Evolutionary conservation across 2,329 filamentous ascomycete species (phyloP), one percentile per base, ranked within the genome.

Genomic region (Lachnellula suecica): DNA sequence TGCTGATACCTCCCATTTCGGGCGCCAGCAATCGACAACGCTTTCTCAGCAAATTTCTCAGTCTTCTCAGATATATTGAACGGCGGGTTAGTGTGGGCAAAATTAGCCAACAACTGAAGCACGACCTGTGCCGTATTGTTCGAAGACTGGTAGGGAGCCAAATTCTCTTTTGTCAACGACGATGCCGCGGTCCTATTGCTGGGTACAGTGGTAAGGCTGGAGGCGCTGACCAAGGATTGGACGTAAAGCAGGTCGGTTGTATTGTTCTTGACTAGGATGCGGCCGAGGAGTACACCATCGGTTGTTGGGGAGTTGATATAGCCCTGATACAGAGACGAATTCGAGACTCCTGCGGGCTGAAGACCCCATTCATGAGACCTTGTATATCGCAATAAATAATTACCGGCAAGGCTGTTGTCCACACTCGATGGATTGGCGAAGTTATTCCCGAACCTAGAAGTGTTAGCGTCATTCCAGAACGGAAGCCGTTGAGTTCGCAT

Each of bases 301-400:
- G 31, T 53, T 20, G 51, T 49, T 7, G 51, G 45, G n/a, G 51
- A 45, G 20, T 49, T 41, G 45, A 53, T 38, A 17, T 47, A 31
- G 10, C 51, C 51, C 34, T 53, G 46, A 22, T 49, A 53, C 31
- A 5, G 20, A 19, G 8, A 35, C 3, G 27, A 35, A 38, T 35
- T 22, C 24, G n/a, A 15, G 10, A 31, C 4, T 10, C 15, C 41
- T 10, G n/a, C 15, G 25, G 47, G 38, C n/a, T 43, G 24, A 23
- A 31, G 34, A 19, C 47, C 47, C 41, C 40, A 50, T 4, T 29
- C 31, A 6, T 15, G 20, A 38, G 43, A 15, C 3, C 11, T n/a
- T 19, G 24, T 2, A 20, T 48, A 44, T 19, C 40, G 22, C 10
- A 52, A 37, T 10, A 52, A 20, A 31, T 52, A 52, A 3, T 47